phyloP scores from a whole-genome alignment of 805 yeast genomes.

The Wickerhamiella sergipiensis region DNA sequence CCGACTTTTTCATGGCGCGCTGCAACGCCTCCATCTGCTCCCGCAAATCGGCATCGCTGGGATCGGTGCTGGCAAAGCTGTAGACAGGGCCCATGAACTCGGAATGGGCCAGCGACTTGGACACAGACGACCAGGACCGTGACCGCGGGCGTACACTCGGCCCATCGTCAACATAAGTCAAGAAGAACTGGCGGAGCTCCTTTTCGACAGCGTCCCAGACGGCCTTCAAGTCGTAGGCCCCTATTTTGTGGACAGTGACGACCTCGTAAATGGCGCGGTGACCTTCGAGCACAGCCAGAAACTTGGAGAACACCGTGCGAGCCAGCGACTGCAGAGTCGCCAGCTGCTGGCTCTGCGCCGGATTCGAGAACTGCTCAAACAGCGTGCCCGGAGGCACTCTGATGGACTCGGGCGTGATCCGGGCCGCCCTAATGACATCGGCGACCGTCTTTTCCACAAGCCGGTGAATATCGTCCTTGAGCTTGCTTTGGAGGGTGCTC shows the following conservation, averaged over 20 bases:
- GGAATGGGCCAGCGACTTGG: background rate
- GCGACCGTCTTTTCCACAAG: slow-evolving; percentile 49
- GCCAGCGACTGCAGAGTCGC: slow-evolving; percentile 55
- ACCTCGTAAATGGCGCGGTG: slow-evolving; percentile 56
- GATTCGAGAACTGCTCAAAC: slow-evolving; percentile 10
- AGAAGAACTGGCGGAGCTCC: slow-evolving; percentile 22
- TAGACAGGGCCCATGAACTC: background rate
- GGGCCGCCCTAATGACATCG: slow-evolving; percentile 37
- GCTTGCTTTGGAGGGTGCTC: slow-evolving; percentile 38
- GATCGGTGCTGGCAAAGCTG: background rate
- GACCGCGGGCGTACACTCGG: slow-evolving; percentile 1
- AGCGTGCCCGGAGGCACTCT: slow-evolving; percentile 6
- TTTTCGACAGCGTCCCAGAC: slow-evolving; percentile 34
- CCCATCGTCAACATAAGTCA: slow-evolving; percentile 13
- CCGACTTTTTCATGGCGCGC: slow-evolving; percentile 40
- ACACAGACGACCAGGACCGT: slow-evolving; percentile 1
- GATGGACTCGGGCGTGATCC: slow-evolving; percentile 4
- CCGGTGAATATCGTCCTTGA: slow-evolving; percentile 48
- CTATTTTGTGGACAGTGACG: slow-evolving; percentile 15
- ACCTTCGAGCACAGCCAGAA: slow-evolving; percentile 50
- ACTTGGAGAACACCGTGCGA: slow-evolving; percentile 51
- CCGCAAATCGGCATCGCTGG: background rate
- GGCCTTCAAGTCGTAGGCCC: slow-evolving; percentile 26
- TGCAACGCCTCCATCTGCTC: slow-evolving; percentile 1
- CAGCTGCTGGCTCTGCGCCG: slow-evolving; percentile 20